Conservation (phyloP, 305 asterid genomes). For the Coffea humblotiana region DNA sequence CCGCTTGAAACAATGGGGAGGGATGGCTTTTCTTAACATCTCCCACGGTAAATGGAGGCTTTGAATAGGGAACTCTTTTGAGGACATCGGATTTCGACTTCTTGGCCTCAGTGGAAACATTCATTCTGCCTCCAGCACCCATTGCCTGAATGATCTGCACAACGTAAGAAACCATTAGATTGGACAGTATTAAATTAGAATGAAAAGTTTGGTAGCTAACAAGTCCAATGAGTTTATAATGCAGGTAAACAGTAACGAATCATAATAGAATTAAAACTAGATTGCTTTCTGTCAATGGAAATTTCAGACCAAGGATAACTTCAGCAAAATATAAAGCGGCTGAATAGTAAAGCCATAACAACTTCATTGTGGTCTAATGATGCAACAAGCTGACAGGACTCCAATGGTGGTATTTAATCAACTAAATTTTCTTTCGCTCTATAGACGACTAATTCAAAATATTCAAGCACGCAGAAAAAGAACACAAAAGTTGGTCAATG, state of each 20-base stretch:
- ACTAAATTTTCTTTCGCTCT: no score
- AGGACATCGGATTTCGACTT: conserved; percentile 38
- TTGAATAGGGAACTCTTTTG: conserved; percentile 64
- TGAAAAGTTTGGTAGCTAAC: not conserved
- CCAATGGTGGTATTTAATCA: no score
- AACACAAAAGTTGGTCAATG: no score
- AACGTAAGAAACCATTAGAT: not conserved
- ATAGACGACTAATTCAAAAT: no score
- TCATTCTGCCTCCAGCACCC: conserved; percentile 92
- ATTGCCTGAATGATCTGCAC: conserved; percentile 58
- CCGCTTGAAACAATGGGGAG: conserved; percentile 84
- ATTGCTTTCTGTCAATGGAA: not conserved
- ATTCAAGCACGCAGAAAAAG: no score
- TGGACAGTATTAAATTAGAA: not conserved
- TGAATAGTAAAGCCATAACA: no score
- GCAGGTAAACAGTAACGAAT: not conserved
- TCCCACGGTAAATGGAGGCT: conserved; percentile 74
- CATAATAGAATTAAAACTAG: no score
- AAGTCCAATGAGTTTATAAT: no score
- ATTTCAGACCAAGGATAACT: not conserved
- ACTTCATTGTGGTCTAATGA: not conserved
- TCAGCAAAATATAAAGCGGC: not conserved
- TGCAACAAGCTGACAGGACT: not conserved
- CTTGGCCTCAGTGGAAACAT: conserved; percentile 50
- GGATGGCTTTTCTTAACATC: conserved; percentile 81